Evolutionary conservation across 2,329 filamentous ascomycete species (phyloP).

Genomic region (Botrytis pseudocinerea): DNA sequence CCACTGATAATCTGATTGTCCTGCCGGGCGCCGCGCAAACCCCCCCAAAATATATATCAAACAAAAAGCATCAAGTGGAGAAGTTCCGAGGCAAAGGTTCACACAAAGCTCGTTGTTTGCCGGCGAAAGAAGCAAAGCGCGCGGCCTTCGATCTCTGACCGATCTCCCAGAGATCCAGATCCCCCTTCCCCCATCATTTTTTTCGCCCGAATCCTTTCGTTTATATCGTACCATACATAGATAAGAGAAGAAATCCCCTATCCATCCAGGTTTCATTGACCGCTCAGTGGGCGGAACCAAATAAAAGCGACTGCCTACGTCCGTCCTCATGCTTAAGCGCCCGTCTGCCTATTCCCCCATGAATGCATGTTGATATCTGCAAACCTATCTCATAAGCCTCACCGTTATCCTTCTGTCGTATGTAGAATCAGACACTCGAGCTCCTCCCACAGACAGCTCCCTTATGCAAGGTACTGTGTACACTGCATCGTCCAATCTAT

Average conservation of each 20-base stretch:
- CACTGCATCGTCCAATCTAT: neutral
- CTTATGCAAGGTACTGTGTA: conserved; percentile 3
- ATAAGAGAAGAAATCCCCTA: neutral
- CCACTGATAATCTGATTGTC: neutral
- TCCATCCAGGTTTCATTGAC: neutral
- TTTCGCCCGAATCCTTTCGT: neutral
- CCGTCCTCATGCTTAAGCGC: neutral
- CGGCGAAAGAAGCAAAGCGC: neutral
- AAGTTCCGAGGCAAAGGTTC: neutral
- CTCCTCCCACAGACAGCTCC: neutral
- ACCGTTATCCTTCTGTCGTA: neutral
- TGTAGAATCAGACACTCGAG: neutral
- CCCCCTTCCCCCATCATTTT: neutral
- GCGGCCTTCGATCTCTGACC: neutral
- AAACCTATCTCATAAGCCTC: neutral
- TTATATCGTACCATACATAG: neutral
- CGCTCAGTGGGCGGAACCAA: neutral
- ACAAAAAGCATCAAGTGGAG: neutral
- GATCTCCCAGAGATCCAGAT: neutral
- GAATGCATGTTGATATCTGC: neutral
- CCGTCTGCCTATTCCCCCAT: neutral
- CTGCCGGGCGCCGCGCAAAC: neutral
- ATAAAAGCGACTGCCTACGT: neutral
- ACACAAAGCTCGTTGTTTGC: neutral
- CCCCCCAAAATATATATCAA: neutral